Evolutionary conservation across 2,329 filamentous ascomycete species (phyloP).

Genomic region (Monosporascus ibericus): DNA sequence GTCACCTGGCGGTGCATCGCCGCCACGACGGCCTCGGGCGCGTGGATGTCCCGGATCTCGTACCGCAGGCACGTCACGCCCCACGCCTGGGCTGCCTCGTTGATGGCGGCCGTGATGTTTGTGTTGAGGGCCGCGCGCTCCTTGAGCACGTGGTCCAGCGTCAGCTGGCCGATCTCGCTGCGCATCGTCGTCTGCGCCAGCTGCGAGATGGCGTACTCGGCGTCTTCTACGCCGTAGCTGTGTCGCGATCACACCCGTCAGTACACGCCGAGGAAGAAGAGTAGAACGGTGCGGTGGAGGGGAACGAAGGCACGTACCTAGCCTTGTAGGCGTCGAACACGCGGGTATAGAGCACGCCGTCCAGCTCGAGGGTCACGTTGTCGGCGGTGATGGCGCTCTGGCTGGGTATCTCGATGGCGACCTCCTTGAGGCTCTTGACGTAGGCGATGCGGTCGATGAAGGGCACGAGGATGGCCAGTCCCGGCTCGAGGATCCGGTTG

Average conservation of each 20-base stretch:
- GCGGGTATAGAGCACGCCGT: conserved; percentile 90
- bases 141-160: conserved; percentile 94
- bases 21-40: conserved; percentile 84
- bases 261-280: neutral
- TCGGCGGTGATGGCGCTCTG: conserved; percentile 98
- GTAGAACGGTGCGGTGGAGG: neutral
- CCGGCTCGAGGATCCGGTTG: conserved; percentile 85
- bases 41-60: conserved; percentile 97
- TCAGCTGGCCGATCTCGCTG: conserved; percentile 93
- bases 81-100: conserved; percentile 95
- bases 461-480: conserved; percentile 80
- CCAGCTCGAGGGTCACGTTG: conserved; percentile 94
- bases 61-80: conserved; percentile 93
- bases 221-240: conserved; percentile 96
- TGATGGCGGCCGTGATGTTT: conserved; percentile 98
- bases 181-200: conserved; percentile 98
- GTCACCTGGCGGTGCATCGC: conserved; percentile 99
- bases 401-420: conserved; percentile 91
- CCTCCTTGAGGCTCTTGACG: conserved; percentile 95
- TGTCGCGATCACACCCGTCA: conserved; percentile 2
- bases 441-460: conserved; percentile 95
- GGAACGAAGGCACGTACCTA: conserved; percentile 49
- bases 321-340: conserved; percentile 99
- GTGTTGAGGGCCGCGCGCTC: conserved; percentile 93
- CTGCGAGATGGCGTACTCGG: conserved; percentile 97